Evolutionary conservation across 2,329 filamentous ascomycete genomes (phyloP), one percentile per base, ranked within the genome.

Genomic region (Purpureocillium takamizusanense): DNA sequence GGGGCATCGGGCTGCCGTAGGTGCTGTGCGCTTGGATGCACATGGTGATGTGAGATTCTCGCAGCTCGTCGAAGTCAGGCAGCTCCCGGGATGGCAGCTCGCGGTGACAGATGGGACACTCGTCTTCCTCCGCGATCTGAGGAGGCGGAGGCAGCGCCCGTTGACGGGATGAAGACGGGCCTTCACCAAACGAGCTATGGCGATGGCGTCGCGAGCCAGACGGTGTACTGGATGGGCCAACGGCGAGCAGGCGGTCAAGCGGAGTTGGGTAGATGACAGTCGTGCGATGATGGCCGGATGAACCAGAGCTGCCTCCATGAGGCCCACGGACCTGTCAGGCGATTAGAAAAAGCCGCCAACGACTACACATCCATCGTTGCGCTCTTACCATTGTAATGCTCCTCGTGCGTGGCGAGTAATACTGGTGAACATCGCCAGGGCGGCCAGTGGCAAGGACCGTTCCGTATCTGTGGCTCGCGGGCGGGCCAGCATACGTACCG

Each of bases 91-190:
- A 71, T 1, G 84, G 83, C 4, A 88, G 67, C 58, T 87, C 82
- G 29, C 67, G 62, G 51, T 85, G 83, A 50, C 85, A 90, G 33
- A 89, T 74, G 1, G 84, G 84, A 44, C 85, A 90, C 50, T 86
- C 81, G 53, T 89, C 84, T 52, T 88, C 84, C 54, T 89, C 85
- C 6, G 70, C 66, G 50, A 74, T 69, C 40, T 72, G 74, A 1
- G 64, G 69, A 10, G 66, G 67, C 4, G 62, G 65, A 1, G 62
- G 65, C 29, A 60, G 51, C 21, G 58, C 62, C 17, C 60, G 64
- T 30, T 57, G 63, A 14, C 56, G 51, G 4, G 60, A 58, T 2
- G 63, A 62, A 4, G 65, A 59, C 9, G 59, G 49, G 2, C 49
- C 44, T 16, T 52, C 51, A 10, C 51, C 51, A 9, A 53, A 42